These are phyloP conservation scores for Wickerhamiella slavikovae DNA, from an alignment of 805 yeast genomes.

Conservation along the genomic window DNA sequence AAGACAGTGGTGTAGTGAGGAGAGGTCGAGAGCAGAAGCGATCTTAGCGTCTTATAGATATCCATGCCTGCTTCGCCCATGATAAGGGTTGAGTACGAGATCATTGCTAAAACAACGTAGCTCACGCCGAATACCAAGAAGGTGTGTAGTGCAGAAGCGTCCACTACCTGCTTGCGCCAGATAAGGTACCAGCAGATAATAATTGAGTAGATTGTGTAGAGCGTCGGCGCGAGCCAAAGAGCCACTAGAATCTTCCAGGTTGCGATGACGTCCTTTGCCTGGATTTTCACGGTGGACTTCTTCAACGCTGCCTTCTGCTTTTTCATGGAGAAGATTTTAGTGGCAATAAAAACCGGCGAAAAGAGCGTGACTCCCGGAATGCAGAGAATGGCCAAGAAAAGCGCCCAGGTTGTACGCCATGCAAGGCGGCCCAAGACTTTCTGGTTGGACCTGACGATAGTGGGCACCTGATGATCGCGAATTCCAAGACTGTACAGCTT, in stretches of 20 bases:
- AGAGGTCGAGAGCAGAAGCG: slow-evolving; percentile 34
- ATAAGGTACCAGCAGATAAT: slow-evolving; percentile 19
- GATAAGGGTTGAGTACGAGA: slow-evolving; percentile 78
- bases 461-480: slow-evolving; percentile 55
- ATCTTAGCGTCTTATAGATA: slow-evolving; percentile 60
- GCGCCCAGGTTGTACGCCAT: slow-evolving; percentile 34
- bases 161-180: slow-evolving; percentile 15
- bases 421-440: slow-evolving; percentile 27
- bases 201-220: slow-evolving; percentile 61
- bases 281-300: slow-evolving; percentile 71
- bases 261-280: slow-evolving; percentile 86
- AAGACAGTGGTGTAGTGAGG: slow-evolving; percentile 22
- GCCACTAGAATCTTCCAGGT: slow-evolving; percentile 91
- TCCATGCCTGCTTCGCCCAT: slow-evolving; percentile 92
- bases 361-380: slow-evolving; percentile 79
- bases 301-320: slow-evolving; percentile 69
- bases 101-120: slow-evolving; percentile 45
- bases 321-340: slow-evolving; percentile 49
- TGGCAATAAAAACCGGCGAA: slow-evolving; percentile 67
- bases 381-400: slow-evolving; percentile 38
- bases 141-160: slow-evolving; percentile 7
- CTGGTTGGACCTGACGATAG: slow-evolving; percentile 28
- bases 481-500: slow-evolving; percentile 41
- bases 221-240: slow-evolving; percentile 70
- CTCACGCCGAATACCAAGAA: slow-evolving; percentile 3